A percentile compares a stretch with the other conserved stretches of the same genome.
Conservation (phyloP, 805 yeast genomes). For the Ogataea kodamae region DNA sequence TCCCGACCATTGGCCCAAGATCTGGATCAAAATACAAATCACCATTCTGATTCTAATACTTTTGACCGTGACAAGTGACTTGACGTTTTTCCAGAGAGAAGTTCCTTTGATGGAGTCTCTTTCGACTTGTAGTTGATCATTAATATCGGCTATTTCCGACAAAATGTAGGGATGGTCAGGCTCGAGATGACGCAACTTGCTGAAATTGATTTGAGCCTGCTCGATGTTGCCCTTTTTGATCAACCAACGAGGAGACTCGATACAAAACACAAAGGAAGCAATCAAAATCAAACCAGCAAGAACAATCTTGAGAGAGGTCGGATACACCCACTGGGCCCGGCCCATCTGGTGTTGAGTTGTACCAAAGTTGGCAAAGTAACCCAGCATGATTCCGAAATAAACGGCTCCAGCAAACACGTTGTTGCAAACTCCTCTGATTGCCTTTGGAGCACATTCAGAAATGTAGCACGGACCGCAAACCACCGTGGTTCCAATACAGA, state of each 20-base stretch:
- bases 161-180: constrained; percentile 47
- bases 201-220: constrained; percentile 37
- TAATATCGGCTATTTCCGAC: constrained; percentile 49
- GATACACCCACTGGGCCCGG: constrained; percentile 49
- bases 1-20: constrained; percentile 59
- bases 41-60: constrained; percentile 46
- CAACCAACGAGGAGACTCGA: constrained; percentile 53
- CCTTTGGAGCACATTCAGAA: constrained; percentile 51
- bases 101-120: constrained; percentile 21
- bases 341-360: constrained; percentile 40
- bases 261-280: constrained; percentile 39
- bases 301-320: constrained; percentile 46
- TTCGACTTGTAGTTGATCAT: constrained; percentile 40
- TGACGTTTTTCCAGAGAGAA: constrained; percentile 26
- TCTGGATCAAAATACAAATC: constrained; percentile 41
- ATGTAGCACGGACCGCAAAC: constrained; percentile 54
- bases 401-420: constrained; percentile 58
- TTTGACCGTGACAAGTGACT: constrained; percentile 35
- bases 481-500: constrained; percentile 53
- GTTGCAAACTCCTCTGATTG: constrained; percentile 49
- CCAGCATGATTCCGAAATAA: constrained; percentile 49
- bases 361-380: constrained; percentile 50
- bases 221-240: constrained; percentile 41
- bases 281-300: constrained; percentile 45
- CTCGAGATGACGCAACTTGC: constrained; percentile 43